phyloP scores from a whole-genome alignment of 352 stramenopile species.

The Blastocystis sp. region DNA sequence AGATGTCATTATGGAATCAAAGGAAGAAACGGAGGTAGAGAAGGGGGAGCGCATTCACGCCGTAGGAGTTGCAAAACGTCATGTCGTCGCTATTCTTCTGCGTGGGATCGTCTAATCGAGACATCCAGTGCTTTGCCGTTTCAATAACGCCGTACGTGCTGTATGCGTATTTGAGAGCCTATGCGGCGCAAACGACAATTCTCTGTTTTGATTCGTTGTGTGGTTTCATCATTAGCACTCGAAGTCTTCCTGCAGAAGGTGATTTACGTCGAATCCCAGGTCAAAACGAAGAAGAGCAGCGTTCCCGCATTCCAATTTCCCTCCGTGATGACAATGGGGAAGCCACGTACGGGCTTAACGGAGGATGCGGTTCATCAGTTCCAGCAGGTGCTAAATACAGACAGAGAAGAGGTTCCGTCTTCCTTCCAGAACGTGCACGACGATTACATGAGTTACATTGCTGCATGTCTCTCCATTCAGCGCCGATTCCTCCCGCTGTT shows the following conservation, averaged over 20 bases:
- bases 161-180: constrained; percentile 31
- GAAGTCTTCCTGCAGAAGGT: constrained; percentile 44
- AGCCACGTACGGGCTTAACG: neutral
- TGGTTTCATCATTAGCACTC: constrained; percentile 9
- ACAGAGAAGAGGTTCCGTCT: constrained; percentile 12
- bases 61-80: constrained; percentile 33
- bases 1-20: neutral
- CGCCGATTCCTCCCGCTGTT: constrained; percentile 18
- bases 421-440: neutral
- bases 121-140: constrained; percentile 45
- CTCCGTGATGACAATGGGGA: neutral
- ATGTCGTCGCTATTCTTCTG: constrained; percentile 35
- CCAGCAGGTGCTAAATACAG: constrained; percentile 19
- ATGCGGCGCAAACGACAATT: neutral
- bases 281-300: constrained; percentile 24
- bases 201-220: neutral
- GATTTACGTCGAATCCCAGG: constrained; percentile 9
- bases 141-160: constrained; percentile 12
- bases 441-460: constrained; percentile 31
- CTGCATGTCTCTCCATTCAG: constrained; percentile 33
- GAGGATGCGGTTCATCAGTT: constrained; percentile 15
- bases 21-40: neutral
- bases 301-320: constrained; percentile 12
- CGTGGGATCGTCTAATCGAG: neutral
- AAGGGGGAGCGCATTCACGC: neutral